A percentile compares a stretch with the other conserved stretches of the same genome.
Conservation (phyloP, 495 filamentous ascomycete genomes). For the Penicillium maclennaniae region DNA sequence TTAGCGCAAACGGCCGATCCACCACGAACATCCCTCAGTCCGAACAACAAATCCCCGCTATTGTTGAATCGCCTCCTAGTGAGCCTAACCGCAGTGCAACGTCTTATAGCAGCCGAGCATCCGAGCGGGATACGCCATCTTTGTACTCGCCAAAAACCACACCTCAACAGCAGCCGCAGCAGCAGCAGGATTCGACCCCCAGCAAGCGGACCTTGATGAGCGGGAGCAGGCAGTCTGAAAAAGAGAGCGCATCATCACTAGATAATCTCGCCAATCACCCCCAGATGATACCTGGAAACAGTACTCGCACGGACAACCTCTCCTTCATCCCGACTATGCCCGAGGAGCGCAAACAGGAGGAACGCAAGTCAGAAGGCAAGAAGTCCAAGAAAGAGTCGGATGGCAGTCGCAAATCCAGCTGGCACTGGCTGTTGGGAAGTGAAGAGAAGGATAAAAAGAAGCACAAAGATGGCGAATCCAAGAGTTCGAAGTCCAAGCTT, state of each 20-base stretch:
- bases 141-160: conserved; percentile 24
- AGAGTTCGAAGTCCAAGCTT: conserved; percentile 57
- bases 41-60: conserved; percentile 56
- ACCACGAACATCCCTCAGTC: conserved; percentile 32
- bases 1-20: conserved; percentile 47
- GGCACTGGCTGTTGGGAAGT: conserved; percentile 70
- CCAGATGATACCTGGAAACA: conserved; percentile 63
- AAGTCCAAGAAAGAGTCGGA: conserved; percentile 60
- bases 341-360: conserved; percentile 62
- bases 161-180: neutral
- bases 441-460: conserved; percentile 69
- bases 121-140: conserved; percentile 43
- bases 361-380: conserved; percentile 60
- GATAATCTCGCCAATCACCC: conserved; percentile 38
- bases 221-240: conserved; percentile 24
- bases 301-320: conserved; percentile 68
- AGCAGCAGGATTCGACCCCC: conserved; percentile 15
- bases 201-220: conserved; percentile 26
- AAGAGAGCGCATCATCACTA: conserved; percentile 29
- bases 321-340: conserved; percentile 79
- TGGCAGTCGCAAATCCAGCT: conserved; percentile 71
- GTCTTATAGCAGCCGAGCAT: conserved; percentile 49
- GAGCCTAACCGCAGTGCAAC: conserved; percentile 27
- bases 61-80: conserved; percentile 63
- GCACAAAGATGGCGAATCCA: conserved; percentile 57